Evolutionary conservation across 78 protist species (phyloP), one percentile per base, ranked within the genome.

Genomic region (Chrysochromulina parva): DNA sequence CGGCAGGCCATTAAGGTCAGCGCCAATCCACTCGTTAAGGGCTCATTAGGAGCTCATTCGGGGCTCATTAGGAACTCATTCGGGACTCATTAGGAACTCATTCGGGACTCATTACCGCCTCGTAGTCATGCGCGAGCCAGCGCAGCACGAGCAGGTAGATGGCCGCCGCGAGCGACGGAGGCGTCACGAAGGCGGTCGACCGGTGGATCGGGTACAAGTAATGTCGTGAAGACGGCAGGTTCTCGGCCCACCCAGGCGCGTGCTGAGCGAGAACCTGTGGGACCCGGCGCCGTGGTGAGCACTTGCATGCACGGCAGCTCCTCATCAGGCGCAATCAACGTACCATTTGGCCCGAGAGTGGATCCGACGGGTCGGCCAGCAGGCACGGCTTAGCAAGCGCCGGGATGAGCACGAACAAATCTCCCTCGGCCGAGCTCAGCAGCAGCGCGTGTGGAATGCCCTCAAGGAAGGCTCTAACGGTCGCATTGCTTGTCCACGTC

Each of bases 81-180:
- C 14, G 78, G 38, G 38, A 38, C 38, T 38, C 78, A 14, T 50
- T n/a, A 1, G 78, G 16, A 9, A 14, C 53, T 28, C 78, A n/a
- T 50, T n/a, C 50, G 24, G 28, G 38, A 0, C 38, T 16, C 4
- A 74, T 19, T 0, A 19, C 82, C 7, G 82, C 13, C 11, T 4
- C 55, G 57, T 3, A 74, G 55, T 74, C 82, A 13, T 55, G 82
- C 19, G 82, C 82, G 82, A 48, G 55, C 82, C 82, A 74, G 53
- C 86, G 86, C 48, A 78, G 57, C 26, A 53, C 0, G 50, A 78
- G 86, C 20, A 78, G 19, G 19, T 7, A 0, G 62, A 78, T 26
- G 14, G 48, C 28, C 22, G 86, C 86, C 1, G 86, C 59, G 22
- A 53, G n/a, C 28, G 62, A 53, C 3, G 86, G 86, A 1, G 86